These are phyloP conservation scores for Andrographis paniculata DNA, from an alignment of 305 asterid genomes.

Conservation along the genomic window DNA sequence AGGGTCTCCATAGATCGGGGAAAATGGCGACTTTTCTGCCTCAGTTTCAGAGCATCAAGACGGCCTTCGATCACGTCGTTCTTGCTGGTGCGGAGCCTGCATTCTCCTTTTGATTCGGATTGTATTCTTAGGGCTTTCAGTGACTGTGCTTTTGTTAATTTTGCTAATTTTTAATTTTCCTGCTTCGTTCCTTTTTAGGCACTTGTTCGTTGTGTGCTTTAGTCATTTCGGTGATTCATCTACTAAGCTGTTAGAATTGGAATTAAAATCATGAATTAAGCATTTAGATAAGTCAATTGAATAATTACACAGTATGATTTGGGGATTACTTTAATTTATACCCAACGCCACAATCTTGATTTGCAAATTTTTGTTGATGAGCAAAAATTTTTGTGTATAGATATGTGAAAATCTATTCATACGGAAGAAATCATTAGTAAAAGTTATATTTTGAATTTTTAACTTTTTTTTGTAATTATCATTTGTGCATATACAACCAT, in stretches of 20 bases:
- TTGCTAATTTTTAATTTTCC: too few relatives aligned
- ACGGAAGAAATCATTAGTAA: too few relatives aligned
- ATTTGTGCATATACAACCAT: not conserved
- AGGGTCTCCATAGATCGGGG: conserved; percentile 35
- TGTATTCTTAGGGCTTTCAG: not conserved
- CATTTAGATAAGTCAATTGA: conserved; percentile 5
- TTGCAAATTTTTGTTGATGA: not conserved
- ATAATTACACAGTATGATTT: conserved; percentile 2
- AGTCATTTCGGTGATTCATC: too few relatives aligned
- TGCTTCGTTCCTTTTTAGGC: too few relatives aligned
- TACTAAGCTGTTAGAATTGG: conserved; percentile 3
- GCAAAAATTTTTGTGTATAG: too few relatives aligned
- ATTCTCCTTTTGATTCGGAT: not conserved
- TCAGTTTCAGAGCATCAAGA: conserved; percentile 85
- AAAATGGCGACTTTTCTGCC: conserved; percentile 91
- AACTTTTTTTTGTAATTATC: too few relatives aligned
- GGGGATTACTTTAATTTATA: conserved; percentile 3
- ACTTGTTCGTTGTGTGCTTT: too few relatives aligned
- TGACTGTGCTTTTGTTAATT: not conserved
- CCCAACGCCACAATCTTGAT: conserved; percentile 10
- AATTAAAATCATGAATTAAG: conserved; percentile 3
- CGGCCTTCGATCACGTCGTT: conserved; percentile 58
- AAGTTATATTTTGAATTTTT: too few relatives aligned
- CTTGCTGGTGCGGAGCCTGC: conserved; percentile 49
- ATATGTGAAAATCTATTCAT: too few relatives aligned